A percentile compares a stretch with the other conserved stretches of the same genome.
Conservation (phyloP, 768 basidiomycete genomes). For the Calocera cornea region DNA sequence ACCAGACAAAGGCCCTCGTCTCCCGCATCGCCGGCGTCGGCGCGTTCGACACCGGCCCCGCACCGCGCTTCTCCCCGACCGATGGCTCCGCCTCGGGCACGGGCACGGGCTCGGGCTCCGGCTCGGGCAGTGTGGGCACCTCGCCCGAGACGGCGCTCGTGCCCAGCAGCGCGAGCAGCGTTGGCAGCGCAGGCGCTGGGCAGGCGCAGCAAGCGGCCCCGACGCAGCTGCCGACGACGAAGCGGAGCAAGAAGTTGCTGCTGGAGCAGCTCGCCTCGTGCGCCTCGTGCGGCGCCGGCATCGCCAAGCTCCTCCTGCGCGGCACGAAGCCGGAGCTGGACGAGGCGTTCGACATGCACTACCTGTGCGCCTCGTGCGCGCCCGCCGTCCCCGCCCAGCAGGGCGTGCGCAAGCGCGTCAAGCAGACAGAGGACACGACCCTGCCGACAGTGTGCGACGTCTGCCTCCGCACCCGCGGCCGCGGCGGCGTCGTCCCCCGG, state of each 20-base stretch:
- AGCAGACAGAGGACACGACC: constrained; percentile 9
- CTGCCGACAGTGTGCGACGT: constrained; percentile 11
- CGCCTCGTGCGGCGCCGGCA: neutral
- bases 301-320: constrained; percentile 9
- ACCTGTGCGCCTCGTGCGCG: constrained; percentile 8
- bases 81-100: no score
- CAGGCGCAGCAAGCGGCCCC: neutral
- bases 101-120: neutral
- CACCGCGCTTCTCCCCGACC: neutral
- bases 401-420: constrained; percentile 8
- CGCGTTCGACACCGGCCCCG: neutral
- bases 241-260: constrained; percentile 9
- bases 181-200: neutral
- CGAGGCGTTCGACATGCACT: constrained; percentile 5
- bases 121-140: no score
- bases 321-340: constrained; percentile 9
- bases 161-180: neutral
- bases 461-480: constrained; percentile 9
- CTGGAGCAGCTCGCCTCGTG: constrained; percentile 7
- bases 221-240: neutral
- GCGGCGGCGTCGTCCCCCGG: constrained; percentile 10
- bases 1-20: neutral
- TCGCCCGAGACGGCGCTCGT: no score
- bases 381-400: neutral
- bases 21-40: neutral